phyloP scores from a whole-genome alignment of 768 basidiomycete genomes.

The Rhodotorula sphaerocarpa region DNA sequence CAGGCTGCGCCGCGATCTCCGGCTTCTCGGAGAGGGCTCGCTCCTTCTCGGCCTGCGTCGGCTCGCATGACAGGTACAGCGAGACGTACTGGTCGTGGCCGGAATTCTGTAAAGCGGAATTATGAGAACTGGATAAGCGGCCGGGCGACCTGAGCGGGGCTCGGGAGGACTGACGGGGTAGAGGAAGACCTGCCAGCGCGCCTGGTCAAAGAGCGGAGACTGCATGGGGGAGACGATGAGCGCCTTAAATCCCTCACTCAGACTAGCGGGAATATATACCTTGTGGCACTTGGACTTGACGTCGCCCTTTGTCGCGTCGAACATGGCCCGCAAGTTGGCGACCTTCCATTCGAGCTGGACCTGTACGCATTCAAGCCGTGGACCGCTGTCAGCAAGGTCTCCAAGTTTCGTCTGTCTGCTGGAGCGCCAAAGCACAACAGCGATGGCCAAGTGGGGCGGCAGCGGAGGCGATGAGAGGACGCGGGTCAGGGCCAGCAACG shows the following conservation, averaged over 20 bases:
- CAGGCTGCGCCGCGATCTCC: background rate
- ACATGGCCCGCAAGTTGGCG: conserved; percentile 42
- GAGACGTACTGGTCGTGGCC: conserved; percentile 35
- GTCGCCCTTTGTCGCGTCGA: conserved; percentile 45
- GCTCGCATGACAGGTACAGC: conserved; percentile 40
- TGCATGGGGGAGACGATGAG: no score
- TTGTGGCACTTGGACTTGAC: conserved; percentile 42
- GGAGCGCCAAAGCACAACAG: no score
- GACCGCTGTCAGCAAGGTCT: background rate
- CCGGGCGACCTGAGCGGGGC: background rate
- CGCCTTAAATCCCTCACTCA: no score
- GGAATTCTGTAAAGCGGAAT: background rate
- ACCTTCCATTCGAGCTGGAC: conserved; percentile 46
- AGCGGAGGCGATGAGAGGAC: no score
- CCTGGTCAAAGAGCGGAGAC: conserved; percentile 38
- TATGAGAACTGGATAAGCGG: background rate
- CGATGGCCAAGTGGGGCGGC: background rate
- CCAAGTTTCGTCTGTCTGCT: no score
- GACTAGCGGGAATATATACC: no score
- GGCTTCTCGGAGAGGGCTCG: conserved; percentile 15
- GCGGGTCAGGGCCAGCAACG: background rate
- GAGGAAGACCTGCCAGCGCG: conserved; percentile 47
- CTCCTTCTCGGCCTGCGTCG: conserved; percentile 43
- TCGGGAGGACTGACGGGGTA: conserved; percentile 40
- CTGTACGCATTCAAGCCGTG: conserved; percentile 1